Evolutionary conservation across 768 basidiomycete species (phyloP), one percentile per base, ranked within the genome.

Genomic region (Lactarius hatsudake): DNA sequence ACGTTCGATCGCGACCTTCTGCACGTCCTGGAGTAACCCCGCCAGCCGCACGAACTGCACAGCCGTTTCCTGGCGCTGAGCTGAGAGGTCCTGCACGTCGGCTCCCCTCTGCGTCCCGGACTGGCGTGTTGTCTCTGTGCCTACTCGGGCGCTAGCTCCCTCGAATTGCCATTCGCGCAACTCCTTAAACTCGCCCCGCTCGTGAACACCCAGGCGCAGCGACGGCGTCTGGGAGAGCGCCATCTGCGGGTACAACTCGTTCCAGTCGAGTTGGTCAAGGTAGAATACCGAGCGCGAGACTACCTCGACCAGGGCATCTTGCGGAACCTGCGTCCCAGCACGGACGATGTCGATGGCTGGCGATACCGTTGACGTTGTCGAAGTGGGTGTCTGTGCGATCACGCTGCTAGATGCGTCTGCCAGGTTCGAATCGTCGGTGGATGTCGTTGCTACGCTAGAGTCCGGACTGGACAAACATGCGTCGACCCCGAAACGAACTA

Each of bases 211-310:
- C 62, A 89, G 76, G 72, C 84, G 86, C 65, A 86, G 81, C 70
- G 85, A 81, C 2, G 81, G 76, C 0, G 87, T 91, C 72, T 87
- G 86, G 8, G 90, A 89, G 63, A 92, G 81, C 73, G 83, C 87
- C 15, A 91, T 75, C 72, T 91, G 89, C 0, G 86, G 84, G 73
- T 86, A 90, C 1, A 79, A 76, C 15, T 89, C 87, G 34, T 72
- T 77, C 88, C 88, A 90, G 71, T 87, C 78, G 65, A 79, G 78
- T 5, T 54, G 38, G 1, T 74, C 71, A n/a, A 75, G 54, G 61
- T 43, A 67, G 17, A 55, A 58, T 34, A 34, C 17, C 30, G 74
- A 69, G 20, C 73, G 65, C 51, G 81, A 80, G 48, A 74, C 73
- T 51, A 81, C 67, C 59, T 80, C 80, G 63, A 79, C 68, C 64